These are phyloP conservation scores for Fermentozyma sake DNA, from an alignment of 1,139 yeast species.

Conservation along the genomic window DNA sequence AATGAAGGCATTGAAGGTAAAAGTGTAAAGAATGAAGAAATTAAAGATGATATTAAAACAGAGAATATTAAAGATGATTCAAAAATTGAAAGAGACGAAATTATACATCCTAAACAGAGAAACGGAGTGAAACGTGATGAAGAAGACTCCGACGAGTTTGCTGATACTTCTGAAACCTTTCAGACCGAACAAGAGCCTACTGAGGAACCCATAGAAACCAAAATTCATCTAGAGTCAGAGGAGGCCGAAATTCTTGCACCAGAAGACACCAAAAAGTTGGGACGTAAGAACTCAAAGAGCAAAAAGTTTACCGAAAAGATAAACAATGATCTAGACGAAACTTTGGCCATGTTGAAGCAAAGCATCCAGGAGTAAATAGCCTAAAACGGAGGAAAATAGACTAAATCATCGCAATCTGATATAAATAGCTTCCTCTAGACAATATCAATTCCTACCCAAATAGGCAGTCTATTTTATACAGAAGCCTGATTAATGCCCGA, in stretches of 20 bases:
- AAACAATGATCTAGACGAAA: conserved; percentile 32
- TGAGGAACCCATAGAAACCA: not conserved
- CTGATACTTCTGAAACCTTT: conserved; percentile 1
- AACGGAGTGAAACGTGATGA: too few species aligned
- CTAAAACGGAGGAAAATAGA: too few species aligned
- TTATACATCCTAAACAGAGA: not conserved
- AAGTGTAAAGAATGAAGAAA: not conserved
- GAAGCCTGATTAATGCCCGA: too few species aligned
- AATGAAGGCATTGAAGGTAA: not conserved
- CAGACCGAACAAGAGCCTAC: too few species aligned
- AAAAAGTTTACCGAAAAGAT: conserved; percentile 22
- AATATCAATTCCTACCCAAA: too few species aligned
- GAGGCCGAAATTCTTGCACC: not conserved
- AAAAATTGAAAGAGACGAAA: not conserved
- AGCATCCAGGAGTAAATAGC: conserved; percentile 24
- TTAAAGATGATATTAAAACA: not conserved
- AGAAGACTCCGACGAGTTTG: conserved; percentile 1
- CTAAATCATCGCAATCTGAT: too few species aligned
- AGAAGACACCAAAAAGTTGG: conserved; percentile 3
- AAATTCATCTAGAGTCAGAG: not conserved
- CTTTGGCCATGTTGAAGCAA: conserved; percentile 40
- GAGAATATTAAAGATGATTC: not conserved
- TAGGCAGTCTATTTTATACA: too few species aligned
- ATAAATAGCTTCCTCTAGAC: too few species aligned
- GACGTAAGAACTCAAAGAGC: conserved; percentile 9